A percentile compares a stretch with the other conserved stretches of the same genome.
These are phyloP conservation scores for Penstemon davidsonii DNA, from an alignment of 257 asterid species.

Conservation along the genomic window DNA sequence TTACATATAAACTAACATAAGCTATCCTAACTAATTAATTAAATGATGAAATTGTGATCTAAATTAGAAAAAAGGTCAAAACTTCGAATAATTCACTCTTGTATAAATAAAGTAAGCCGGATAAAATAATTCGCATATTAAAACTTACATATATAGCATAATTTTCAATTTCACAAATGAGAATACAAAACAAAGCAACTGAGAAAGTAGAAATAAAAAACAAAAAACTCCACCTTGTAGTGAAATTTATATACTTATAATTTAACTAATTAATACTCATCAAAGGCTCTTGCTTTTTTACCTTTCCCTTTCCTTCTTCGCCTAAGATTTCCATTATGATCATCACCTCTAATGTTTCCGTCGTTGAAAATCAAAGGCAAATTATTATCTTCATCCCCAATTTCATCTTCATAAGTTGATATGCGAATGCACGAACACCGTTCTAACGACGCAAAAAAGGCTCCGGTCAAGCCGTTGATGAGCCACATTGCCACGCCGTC, in stretches of 20 bases:
- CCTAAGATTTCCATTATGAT: conserved; percentile 31
- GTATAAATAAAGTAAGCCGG: background rate
- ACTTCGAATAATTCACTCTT: background rate
- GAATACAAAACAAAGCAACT: background rate
- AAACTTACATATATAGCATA: conserved; percentile 8
- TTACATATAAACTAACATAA: no score
- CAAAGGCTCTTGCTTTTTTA: conserved; percentile 37
- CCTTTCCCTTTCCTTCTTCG: conserved; percentile 40
- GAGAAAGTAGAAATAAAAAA: background rate
- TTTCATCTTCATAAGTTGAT: conserved; percentile 55
- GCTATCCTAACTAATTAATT: background rate
- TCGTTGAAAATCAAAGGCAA: conserved; percentile 59
- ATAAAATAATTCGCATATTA: conserved; percentile 15
- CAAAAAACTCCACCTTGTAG: conserved; percentile 9
- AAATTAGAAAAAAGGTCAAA: background rate
- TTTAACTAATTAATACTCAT: conserved; percentile 25
- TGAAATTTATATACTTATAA: background rate
- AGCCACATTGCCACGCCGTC: conserved; percentile 80
- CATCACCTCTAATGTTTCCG: conserved; percentile 30
- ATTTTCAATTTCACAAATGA: conserved; percentile 10
- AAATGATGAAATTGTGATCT: background rate
- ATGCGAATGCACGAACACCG: conserved; percentile 80
- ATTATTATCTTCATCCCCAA: conserved; percentile 54
- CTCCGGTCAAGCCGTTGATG: conserved; percentile 61
- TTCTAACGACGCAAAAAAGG: conserved; percentile 75